Base-by-base conservation (phyloP, 2,329 filamentous ascomycete species). In the Didymellaceae sp. region DNA sequence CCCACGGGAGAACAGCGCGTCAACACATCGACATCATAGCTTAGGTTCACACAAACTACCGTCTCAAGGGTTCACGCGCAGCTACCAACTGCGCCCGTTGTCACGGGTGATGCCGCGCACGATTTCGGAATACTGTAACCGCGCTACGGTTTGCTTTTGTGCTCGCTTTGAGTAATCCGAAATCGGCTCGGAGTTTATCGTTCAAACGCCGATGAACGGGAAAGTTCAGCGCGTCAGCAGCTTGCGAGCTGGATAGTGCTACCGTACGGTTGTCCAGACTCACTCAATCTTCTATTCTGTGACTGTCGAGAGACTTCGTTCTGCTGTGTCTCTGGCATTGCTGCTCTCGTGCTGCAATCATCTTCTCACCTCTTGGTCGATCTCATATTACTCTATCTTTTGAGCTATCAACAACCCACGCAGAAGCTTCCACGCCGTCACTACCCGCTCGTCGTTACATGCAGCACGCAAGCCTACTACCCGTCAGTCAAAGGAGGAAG, bases 391-490 rank as follows among this genome's bases (percentile, higher is more conserved):
- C n/a, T n/a, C n/a, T n/a, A n/a, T n/a, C n/a, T n/a, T n/a, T n/a
- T n/a, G n/a, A n/a, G n/a, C n/a, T n/a, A n/a, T n/a, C n/a, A n/a
- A n/a, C n/a, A n/a, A n/a, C n/a, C n/a, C n/a, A n/a, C 18, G 18
- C 20, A 18, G 18, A 13, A 43, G n/a, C 16, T 14, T 25, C 30
- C 16, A 25, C 31, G 6, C 38, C 38, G 25, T 22, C 17, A 21
- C 18, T 22, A 35, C 16, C 35, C 13, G 45, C 31, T 11, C 13
- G 6, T 10, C 26, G 21, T 33, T 66, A 68, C 62, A 71, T 69
- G 66, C 62, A 58, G 58, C 66, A 60, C 55, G 61, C 38, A 52
- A 64, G 59, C 58, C 54, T 55, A 48, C 58, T 62, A 52, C 66
- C 62, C 55, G 37, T 62, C 28, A 63, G 59, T 53, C 61, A 65